phyloP scores from a whole-genome alignment of 2,329 filamentous ascomycete genomes.

The Balansia obtecta region DNA sequence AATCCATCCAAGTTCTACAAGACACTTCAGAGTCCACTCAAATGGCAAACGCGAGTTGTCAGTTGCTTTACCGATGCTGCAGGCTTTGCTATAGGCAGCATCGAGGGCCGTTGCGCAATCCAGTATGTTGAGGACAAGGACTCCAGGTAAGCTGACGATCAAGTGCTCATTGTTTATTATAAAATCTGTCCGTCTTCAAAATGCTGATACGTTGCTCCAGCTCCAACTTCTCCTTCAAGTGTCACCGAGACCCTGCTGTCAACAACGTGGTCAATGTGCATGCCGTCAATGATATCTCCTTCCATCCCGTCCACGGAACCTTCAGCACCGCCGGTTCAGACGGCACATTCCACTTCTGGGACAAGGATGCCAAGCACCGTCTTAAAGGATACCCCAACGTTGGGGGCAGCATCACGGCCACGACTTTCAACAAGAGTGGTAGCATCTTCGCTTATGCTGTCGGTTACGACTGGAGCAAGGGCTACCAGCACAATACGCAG shows the following conservation, averaged over 20 bases:
- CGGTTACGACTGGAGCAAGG: constrained; percentile 98
- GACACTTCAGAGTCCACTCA: constrained; percentile 86
- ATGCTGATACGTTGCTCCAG: constrained; percentile 23
- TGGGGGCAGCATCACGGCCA: constrained; percentile 77
- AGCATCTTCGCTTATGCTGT: constrained; percentile 80
- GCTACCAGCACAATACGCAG: constrained; percentile 72
- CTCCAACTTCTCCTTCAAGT: constrained; percentile 98
- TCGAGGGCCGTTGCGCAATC: constrained; percentile 94
- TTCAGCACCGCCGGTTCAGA: constrained; percentile 94
- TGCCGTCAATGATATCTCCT: constrained; percentile 92
- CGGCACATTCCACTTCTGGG: constrained; percentile 95
- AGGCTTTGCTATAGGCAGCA: constrained; percentile 90
- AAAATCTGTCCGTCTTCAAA: not conserved
- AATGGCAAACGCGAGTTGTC: constrained; percentile 94
- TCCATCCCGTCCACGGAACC: constrained; percentile 94
- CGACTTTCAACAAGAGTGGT: constrained; percentile 81
- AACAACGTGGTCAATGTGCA: constrained; percentile 79
- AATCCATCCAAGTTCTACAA: constrained; percentile 91
- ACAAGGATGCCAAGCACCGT: constrained; percentile 81
- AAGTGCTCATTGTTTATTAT: not conserved
- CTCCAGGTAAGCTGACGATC: constrained; percentile 38
- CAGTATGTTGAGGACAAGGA: constrained; percentile 98
- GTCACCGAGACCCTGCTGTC: constrained; percentile 72
- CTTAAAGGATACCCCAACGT: constrained; percentile 80
- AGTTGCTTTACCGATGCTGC: constrained; percentile 88